Conservation (phyloP, 2,329 filamentous ascomycete genomes). For the Pezicula neosporulosa region DNA sequence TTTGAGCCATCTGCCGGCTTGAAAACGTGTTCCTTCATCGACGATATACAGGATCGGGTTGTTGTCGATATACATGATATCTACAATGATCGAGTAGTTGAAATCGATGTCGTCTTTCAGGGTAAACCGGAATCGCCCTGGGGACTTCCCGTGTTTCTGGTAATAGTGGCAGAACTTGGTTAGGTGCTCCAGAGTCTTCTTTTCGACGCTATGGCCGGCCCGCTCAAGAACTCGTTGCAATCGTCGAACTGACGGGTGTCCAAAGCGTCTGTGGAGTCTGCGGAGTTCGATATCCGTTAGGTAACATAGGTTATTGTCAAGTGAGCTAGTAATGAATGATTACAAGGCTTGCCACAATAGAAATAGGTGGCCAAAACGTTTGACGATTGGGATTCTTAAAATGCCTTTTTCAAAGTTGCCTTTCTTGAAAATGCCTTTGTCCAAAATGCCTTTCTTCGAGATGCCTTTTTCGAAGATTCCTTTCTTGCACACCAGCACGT, state of each 20-base stretch:
- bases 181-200: neutral
- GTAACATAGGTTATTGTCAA: neutral
- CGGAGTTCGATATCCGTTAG: neutral
- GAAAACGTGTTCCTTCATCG: neutral
- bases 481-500: too few species aligned
- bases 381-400: neutral
- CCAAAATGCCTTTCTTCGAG: too few species aligned
- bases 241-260: neutral
- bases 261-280: neutral
- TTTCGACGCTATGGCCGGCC: neutral
- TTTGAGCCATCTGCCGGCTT: neutral
- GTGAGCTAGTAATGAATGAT: neutral
- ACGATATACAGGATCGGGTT: conserved; percentile 2
- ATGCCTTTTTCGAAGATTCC: too few species aligned
- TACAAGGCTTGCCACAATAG: conserved; percentile 1
- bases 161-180: neutral
- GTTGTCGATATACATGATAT: conserved; percentile 5
- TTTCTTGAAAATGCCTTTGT: too few species aligned
- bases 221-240: neutral
- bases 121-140: conserved; percentile 2
- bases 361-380: neutral
- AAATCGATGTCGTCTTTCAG: conserved; percentile 2
- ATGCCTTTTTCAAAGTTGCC: too few species aligned
- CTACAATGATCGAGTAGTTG: conserved; percentile 5
- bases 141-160: conserved; percentile 1